phyloP scores from a whole-genome alignment of 2,329 filamentous ascomycete species.

The Phialophora expanda region DNA sequence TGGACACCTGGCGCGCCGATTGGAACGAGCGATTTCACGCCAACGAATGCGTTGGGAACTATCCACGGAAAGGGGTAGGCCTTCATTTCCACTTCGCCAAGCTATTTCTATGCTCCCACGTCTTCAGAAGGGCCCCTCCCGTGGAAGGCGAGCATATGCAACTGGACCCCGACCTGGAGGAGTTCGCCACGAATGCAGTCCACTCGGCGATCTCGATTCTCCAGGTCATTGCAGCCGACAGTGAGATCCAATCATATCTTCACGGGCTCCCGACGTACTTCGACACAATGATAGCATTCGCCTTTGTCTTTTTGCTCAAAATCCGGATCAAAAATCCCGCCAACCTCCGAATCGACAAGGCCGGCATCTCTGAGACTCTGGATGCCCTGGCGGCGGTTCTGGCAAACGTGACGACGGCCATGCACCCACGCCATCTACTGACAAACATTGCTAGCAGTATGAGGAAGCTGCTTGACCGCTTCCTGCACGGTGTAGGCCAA shows the following conservation, averaged over 20 bases:
- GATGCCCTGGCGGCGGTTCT: conserved; percentile 37
- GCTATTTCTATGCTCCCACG: conserved; percentile 56
- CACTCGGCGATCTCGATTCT: conserved; percentile 55
- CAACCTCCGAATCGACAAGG: conserved; percentile 41
- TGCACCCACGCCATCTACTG: conserved; percentile 42
- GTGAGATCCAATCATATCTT: conserved; percentile 55
- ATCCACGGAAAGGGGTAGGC: conserved; percentile 57
- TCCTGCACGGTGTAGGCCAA: conserved; percentile 11
- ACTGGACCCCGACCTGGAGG: conserved; percentile 49
- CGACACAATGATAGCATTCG: conserved; percentile 54
- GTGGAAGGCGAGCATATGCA: conserved; percentile 42
- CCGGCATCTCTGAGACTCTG: conserved; percentile 39
- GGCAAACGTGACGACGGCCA: conserved; percentile 38
- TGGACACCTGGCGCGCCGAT: conserved; percentile 59
- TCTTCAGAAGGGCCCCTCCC: conserved; percentile 44
- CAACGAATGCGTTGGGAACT: conserved; percentile 56
- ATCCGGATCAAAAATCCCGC: conserved; percentile 47
- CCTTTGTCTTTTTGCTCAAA: conserved; percentile 52
- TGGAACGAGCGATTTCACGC: conserved; percentile 55
- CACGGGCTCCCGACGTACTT: conserved; percentile 54
- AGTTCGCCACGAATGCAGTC: conserved; percentile 54
- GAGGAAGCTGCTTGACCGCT: conserved; percentile 39
- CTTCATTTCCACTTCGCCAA: conserved; percentile 61
- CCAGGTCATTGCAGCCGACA: conserved; percentile 54
- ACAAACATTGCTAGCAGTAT: conserved; percentile 41